phyloP scores from a whole-genome alignment of 2,329 filamentous ascomycete species.

The Pleurostoma richardsiae region DNA sequence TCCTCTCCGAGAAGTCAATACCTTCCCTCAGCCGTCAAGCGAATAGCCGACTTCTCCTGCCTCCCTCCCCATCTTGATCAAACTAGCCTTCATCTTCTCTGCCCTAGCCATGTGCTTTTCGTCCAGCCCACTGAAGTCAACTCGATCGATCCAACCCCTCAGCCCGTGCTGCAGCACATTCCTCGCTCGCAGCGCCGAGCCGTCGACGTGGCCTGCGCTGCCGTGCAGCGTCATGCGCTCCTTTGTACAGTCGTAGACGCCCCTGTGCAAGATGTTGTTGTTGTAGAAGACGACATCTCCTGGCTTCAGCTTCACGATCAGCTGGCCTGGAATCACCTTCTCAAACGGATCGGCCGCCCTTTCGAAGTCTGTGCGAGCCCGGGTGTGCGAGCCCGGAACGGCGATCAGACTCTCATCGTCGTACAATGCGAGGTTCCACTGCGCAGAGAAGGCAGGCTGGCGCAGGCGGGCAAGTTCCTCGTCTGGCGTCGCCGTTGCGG shows the following conservation, averaged over 20 bases:
- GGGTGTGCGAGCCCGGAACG: conserved; percentile 69
- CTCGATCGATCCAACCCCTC: conserved; percentile 54
- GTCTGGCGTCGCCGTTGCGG: conserved; percentile 56
- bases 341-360: conserved; percentile 58
- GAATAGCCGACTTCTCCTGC: conserved; percentile 59
- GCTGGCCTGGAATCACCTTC: conserved; percentile 8
- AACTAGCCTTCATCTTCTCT: conserved; percentile 53
- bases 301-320: conserved; percentile 56
- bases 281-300: conserved; percentile 82
- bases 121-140: conserved; percentile 45
- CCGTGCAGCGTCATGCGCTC: conserved; percentile 67
- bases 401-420: conserved; percentile 70
- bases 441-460: conserved; percentile 65
- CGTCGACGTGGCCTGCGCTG: conserved; percentile 56
- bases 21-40: conserved; percentile 32
- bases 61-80: conserved; percentile 55
- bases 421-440: conserved; percentile 83
- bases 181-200: conserved; percentile 50
- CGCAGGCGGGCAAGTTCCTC: conserved; percentile 61
- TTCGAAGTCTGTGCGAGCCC: conserved; percentile 67
- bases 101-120: conserved; percentile 41
- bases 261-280: conserved; percentile 75
- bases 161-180: conserved; percentile 70
- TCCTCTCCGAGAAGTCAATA: background rate
- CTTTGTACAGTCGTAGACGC: conserved; percentile 51